These are phyloP conservation scores for Ulvella scutata DNA, from an alignment of 139 green algal genomes.

Conservation along the genomic window DNA sequence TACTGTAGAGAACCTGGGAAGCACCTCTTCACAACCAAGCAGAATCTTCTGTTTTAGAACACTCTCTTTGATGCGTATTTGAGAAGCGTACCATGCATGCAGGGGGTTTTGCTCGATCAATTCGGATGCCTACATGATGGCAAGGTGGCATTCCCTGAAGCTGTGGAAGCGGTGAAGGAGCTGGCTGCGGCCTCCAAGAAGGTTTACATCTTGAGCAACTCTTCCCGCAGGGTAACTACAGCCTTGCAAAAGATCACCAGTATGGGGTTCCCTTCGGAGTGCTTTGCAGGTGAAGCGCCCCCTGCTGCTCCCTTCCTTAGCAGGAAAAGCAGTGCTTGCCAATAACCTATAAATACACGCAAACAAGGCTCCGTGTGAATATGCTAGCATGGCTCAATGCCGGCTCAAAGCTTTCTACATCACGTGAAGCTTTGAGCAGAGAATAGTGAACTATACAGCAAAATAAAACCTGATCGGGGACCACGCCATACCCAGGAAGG, in stretches of 20 bases:
- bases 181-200: conserved; percentile 23
- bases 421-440: neutral
- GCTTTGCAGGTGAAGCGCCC: conserved; percentile 38
- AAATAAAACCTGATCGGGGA: no score
- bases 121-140: conserved; percentile 87
- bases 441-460: no score
- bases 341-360: no score
- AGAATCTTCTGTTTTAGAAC: no score
- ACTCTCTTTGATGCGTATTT: no score
- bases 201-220: conserved; percentile 75
- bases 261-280: conserved; percentile 57
- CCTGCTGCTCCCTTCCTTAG: neutral
- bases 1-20: no score
- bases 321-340: no score
- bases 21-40: no score
- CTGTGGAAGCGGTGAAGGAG: conserved; percentile 39
- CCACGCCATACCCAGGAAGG: no score
- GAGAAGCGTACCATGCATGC: no score
- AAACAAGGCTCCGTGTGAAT: no score
- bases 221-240: conserved; percentile 28
- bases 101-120: conserved; percentile 68
- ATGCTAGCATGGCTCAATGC: neutral
- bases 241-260: conserved; percentile 49
- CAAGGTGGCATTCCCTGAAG: conserved; percentile 37
- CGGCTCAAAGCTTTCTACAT: neutral